phyloP scores from a whole-genome alignment of 768 basidiomycete genomes.

The Suillus luteus region DNA sequence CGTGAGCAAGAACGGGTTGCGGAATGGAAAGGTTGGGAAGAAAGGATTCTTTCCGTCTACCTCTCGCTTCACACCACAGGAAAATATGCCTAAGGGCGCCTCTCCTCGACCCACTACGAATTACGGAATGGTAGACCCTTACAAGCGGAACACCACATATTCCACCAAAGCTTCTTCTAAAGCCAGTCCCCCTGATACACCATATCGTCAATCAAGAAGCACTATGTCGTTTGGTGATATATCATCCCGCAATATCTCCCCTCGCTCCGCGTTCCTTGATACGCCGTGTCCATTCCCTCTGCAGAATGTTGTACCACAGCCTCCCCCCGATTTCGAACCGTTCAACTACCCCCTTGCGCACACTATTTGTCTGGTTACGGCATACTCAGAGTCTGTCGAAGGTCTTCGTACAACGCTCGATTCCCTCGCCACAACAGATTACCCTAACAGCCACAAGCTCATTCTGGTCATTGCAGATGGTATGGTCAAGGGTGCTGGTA shows the following conservation, averaged over 20 bases:
- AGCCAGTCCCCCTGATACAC: slow-evolving; percentile 73
- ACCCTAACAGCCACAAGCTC: slow-evolving; percentile 96
- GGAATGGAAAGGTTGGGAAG: slow-evolving; percentile 50
- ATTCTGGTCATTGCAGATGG: slow-evolving; percentile 97
- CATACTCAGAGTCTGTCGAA: slow-evolving; percentile 96
- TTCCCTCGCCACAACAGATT: slow-evolving; percentile 96
- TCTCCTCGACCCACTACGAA: slow-evolving; percentile 60
- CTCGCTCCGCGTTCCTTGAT: slow-evolving; percentile 54
- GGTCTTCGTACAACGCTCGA: slow-evolving; percentile 98
- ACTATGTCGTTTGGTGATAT: slow-evolving; percentile 71
- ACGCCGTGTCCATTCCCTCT: slow-evolving; percentile 93
- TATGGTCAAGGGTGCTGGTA: slow-evolving; percentile 96
- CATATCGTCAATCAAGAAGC: slow-evolving; percentile 78
- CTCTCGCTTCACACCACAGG: slow-evolving; percentile 77
- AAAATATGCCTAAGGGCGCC: slow-evolving; percentile 53
- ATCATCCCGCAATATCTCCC: slow-evolving; percentile 28
- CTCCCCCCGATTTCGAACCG: slow-evolving; percentile 87
- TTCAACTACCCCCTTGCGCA: slow-evolving; percentile 95
- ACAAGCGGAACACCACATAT: slow-evolving; percentile 62
- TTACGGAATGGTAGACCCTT: slow-evolving; percentile 68
- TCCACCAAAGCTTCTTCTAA: slow-evolving; percentile 44
- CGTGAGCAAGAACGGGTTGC: slow-evolving; percentile 70
- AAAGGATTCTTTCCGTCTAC: slow-evolving; percentile 65
- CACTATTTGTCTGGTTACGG: slow-evolving; percentile 95
- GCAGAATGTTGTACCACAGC: slow-evolving; percentile 88